Base-by-base conservation (phyloP, 192 early-diverging fungal species). In the Backusella psychrophila region DNA sequence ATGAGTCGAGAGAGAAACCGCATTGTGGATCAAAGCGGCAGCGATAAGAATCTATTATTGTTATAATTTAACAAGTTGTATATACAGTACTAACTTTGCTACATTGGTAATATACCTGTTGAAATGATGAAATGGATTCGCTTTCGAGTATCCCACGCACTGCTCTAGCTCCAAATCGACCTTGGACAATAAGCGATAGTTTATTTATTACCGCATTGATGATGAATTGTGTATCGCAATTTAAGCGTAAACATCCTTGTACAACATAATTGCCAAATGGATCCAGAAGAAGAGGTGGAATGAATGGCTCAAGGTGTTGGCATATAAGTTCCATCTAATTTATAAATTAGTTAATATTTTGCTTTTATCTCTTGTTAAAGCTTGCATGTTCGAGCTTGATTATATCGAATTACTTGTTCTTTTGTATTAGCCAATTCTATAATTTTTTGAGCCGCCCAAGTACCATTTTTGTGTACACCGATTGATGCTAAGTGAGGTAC, bases 211-310 rank as follows among this genome's bases (percentile, higher is more conserved):
- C 93, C 19, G 97, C 93, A 74, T 96, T 93, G 80, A 95, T 97
- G 29, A 97, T 91, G 75, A 97, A 98, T 82, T 95, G 93, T 23
- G 87, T 72, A 21, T 86, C 77, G 21, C 84, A 73, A 36, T 93
- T 92, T 34, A 98, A 87, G 38, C 91, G 88, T 31, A 98, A 83
- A 74, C 96, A 97, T 81, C 94, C 93, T 83, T 98, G 97, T 12
- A 98, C 93, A 9, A 97, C 97, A 86, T 98, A 98, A 88, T 98
- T 98, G 79, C 97, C 97, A 81, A 97, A 95, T 81, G 96, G 96
- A 87, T 98, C 96, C 53, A 96, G 82, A 38, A 98, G 88, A 56
- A 98, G 87, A 63, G 92, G 91, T 6, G 96, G 95, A 23, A 94
- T 91, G 77, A 87, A 94, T 15, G 85, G 85, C 41, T 85, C 84